Evolutionary conservation across 2,329 filamentous ascomycete species (phyloP).

Genomic region (Drechslerella coelobrocha): DNA sequence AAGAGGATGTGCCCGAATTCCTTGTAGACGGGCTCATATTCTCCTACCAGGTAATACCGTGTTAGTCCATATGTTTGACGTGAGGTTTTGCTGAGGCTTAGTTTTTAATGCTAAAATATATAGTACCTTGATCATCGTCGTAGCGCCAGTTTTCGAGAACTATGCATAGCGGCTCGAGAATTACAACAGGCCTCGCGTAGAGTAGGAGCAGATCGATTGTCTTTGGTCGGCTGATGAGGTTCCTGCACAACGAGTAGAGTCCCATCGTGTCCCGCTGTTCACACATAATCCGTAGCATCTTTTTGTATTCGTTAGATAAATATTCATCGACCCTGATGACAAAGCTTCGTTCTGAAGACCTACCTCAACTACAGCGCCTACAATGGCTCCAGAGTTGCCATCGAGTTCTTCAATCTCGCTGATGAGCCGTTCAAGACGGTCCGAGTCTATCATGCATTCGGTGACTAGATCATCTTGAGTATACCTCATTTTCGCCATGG

Average conservation of each 20-base stretch:
- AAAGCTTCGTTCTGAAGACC: background rate
- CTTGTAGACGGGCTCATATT: slow-evolving; percentile 85
- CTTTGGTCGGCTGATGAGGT: slow-evolving; percentile 74
- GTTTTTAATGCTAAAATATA: too few relatives aligned
- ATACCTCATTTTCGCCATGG: slow-evolving; percentile 74
- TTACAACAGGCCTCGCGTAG: slow-evolving; percentile 73
- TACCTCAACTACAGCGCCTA: slow-evolving; percentile 53
- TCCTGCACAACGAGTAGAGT: slow-evolving; percentile 75
- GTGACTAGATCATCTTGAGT: slow-evolving; percentile 78
- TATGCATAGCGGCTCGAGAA: slow-evolving; percentile 75
- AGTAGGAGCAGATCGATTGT: slow-evolving; percentile 77
- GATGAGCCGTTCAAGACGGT: slow-evolving; percentile 73
- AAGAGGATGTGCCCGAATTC: slow-evolving; percentile 81
- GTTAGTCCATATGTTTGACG: background rate
- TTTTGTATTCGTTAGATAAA: background rate
- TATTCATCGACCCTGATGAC: background rate
- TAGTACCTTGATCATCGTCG: slow-evolving; percentile 75
- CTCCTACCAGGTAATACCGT: slow-evolving; percentile 60
- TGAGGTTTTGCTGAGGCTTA: too few relatives aligned
- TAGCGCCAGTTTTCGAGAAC: slow-evolving; percentile 80
- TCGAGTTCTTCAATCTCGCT: slow-evolving; percentile 74
- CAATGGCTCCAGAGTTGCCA: slow-evolving; percentile 62
- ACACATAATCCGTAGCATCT: slow-evolving; percentile 74
- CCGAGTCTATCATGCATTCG: slow-evolving; percentile 77
- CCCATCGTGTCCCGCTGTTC: slow-evolving; percentile 78